Percentiles rank a stretch among this genome's conserved stretches.
Evolutionary conservation across 2,329 filamentous ascomycete genomes (phyloP).

Genomic region (Whalleya microplaca): DNA sequence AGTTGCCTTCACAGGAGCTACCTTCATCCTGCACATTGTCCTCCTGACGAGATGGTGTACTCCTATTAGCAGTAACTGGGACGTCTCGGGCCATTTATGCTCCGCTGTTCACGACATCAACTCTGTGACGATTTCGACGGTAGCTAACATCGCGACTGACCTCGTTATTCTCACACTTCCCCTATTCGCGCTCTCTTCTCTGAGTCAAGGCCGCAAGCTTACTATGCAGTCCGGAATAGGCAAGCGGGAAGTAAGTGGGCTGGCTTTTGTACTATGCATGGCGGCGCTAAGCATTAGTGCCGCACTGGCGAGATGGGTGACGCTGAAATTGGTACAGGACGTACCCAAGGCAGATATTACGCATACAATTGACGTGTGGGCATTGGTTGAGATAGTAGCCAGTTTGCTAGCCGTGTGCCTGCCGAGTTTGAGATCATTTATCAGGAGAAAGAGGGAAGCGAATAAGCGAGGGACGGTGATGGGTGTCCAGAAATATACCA

Average conservation of each 20-base stretch:
- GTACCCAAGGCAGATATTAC: slow-evolving; percentile 31
- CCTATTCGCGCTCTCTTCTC: slow-evolving; percentile 19
- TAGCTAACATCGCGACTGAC: slow-evolving; percentile 28
- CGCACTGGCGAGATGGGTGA: slow-evolving; percentile 28
- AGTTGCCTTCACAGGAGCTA: slow-evolving; percentile 14
- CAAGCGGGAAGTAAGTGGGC: slow-evolving; percentile 27
- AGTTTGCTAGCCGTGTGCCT: slow-evolving; percentile 29
- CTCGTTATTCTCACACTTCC: slow-evolving; percentile 28
- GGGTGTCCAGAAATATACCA: background rate
- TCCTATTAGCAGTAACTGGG: slow-evolving; percentile 27
- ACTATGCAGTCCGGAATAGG: slow-evolving; percentile 16
- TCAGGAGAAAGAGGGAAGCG: slow-evolving; percentile 17
- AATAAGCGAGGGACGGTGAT: slow-evolving; percentile 4
- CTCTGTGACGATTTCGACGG: slow-evolving; percentile 28
- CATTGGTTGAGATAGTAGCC: slow-evolving; percentile 31
- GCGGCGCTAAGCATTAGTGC: slow-evolving; percentile 30
- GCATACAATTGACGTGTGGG: slow-evolving; percentile 32
- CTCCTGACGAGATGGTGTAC: slow-evolving; percentile 27
- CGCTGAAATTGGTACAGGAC: slow-evolving; percentile 22
- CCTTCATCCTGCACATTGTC: slow-evolving; percentile 24
- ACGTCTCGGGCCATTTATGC: slow-evolving; percentile 24
- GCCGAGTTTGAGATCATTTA: slow-evolving; percentile 27
- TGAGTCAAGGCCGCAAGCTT: slow-evolving; percentile 17
- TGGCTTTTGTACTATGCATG: slow-evolving; percentile 28
- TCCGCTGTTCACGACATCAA: slow-evolving; percentile 30